Base-by-base conservation (phyloP, 176 grass and related monocot genomes). In the Leersia perrieri region DNA sequence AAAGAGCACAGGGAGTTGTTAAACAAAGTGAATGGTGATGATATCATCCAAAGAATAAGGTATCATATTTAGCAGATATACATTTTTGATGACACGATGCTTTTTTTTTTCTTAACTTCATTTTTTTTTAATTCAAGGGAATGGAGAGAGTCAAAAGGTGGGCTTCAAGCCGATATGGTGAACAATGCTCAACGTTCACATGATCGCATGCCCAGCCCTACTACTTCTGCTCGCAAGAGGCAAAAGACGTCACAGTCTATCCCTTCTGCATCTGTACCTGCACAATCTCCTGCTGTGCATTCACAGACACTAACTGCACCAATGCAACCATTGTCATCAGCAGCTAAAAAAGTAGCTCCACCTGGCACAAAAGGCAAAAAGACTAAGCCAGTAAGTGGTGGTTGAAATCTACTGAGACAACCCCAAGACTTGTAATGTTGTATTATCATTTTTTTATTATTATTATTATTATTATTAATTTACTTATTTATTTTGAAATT, bases 181-280 rank as follows among this genome's bases (percentile, higher is more conserved):
- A 84, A 74, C 82, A 86, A 80, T 82, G 64, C 80, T 81, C 92
- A 95, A 42, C 81, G 64, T 65, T 39, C 34, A 29, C 74, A 89
- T 88, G 89, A 89, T 36, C 70, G 81, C 2, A 67, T 83, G 77
- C 89, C 92, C 12, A 95, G 92, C 45, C 87, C 92, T 42, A 89
- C 87, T 0, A 92, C 92, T n/a, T 90, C 92, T 58, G 91, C 87
- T 58, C 85, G 92, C 42, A 95, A 95, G 89, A 90, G 92, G 77
- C 92, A 95, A 33, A 89, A 89, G 77, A 95, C 74, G 25, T 89
- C 89, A 55, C 92, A 94, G 60, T 78, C 92, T 63, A 85, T 89
- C 78, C 70, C 82, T 27, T 84, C 88, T 64, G 72, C 90, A 42
- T 84, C 89, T 60, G 42, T 89, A 34, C 80, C 76, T 66, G 82